phyloP scores from a whole-genome alignment of 192 early-diverging fungal species.

The Coemansia sp. region DNA sequence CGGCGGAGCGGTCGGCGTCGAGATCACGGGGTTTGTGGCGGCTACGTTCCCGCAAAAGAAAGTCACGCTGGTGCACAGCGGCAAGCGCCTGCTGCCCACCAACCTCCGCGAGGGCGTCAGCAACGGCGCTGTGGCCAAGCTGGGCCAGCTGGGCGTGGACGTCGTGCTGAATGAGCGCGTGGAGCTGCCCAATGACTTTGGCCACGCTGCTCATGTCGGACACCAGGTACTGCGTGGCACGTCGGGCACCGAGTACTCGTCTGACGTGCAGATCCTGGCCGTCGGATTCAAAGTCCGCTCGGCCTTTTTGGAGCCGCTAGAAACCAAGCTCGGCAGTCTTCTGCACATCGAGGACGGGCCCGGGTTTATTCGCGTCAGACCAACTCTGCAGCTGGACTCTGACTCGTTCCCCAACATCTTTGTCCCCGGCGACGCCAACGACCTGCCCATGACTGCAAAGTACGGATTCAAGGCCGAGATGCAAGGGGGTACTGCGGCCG shows the following conservation, averaged over 20 bases:
- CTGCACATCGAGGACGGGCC: conserved; percentile 18
- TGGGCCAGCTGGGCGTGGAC: conserved; percentile 52
- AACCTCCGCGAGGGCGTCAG: conserved; percentile 54
- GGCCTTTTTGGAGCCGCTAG: conserved; percentile 52
- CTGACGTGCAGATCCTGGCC: conserved; percentile 62
- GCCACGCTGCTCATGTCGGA: conserved; percentile 19
- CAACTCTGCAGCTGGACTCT: conserved; percentile 58
- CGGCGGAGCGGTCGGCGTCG: conserved; percentile 65
- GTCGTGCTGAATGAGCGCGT: conserved; percentile 60
- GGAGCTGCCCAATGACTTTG: conserved; percentile 34
- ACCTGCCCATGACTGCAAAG: conserved; percentile 46
- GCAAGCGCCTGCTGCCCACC: conserved; percentile 50
- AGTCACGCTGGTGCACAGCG: conserved; percentile 58
- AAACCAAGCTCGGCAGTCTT: conserved; percentile 19
- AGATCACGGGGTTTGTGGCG: conserved; percentile 63
- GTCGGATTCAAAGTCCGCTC: conserved; percentile 56
- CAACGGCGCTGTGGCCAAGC: conserved; percentile 41
- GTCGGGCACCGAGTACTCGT: conserved; percentile 52
- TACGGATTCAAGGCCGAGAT: conserved; percentile 56
- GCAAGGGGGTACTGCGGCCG: conserved; percentile 46
- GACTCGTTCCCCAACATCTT: conserved; percentile 58
- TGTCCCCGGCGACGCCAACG: conserved; percentile 59
- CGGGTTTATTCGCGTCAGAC: conserved; percentile 52
- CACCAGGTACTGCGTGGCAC: conserved; percentile 43
- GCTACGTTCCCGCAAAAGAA: conserved; percentile 44